These are phyloP conservation scores for Coriolopsis trogii DNA, from an alignment of 1,284 basidiomycete species.

Conservation along the genomic window DNA sequence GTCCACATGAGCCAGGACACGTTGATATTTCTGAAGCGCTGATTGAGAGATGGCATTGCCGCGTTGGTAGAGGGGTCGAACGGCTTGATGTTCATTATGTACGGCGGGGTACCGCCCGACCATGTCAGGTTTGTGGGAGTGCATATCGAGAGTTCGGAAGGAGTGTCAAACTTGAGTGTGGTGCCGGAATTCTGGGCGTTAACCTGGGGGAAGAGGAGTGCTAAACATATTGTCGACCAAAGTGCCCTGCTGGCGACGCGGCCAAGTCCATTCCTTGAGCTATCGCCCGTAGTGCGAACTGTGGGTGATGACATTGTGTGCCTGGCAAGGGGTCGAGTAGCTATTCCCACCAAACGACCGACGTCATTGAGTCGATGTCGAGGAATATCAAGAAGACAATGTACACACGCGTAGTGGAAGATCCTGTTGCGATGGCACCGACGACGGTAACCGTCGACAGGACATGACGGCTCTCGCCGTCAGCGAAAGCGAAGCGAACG, in stretches of 20 bases:
- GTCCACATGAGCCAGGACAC: neutral
- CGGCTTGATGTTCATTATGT: conserved; percentile 4
- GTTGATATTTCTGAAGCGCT: neutral
- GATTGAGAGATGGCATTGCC: neutral
- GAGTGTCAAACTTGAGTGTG: neutral
- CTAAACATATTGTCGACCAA: neutral
- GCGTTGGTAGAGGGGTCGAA: neutral
- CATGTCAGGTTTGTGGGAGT: conserved; percentile 1
- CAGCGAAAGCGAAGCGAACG: neutral
- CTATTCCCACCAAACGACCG: neutral
- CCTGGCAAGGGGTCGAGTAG: neutral
- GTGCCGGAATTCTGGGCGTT: neutral
- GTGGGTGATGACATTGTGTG: neutral
- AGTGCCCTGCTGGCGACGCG: neutral
- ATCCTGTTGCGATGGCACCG: neutral
- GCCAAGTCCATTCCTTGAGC: neutral
- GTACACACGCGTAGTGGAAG: neutral
- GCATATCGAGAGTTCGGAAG: neutral
- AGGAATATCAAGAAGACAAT: neutral
- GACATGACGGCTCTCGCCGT: neutral
- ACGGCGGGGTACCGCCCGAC: conserved; percentile 4
- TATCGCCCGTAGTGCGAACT: neutral
- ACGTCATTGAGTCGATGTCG: neutral
- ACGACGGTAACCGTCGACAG: neutral
- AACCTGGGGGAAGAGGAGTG: neutral